Percentiles rank a stretch among this genome's conserved stretches.
Conservation (phyloP, 1,139 yeast species). For the Saccharomycopsis phalli region DNA sequence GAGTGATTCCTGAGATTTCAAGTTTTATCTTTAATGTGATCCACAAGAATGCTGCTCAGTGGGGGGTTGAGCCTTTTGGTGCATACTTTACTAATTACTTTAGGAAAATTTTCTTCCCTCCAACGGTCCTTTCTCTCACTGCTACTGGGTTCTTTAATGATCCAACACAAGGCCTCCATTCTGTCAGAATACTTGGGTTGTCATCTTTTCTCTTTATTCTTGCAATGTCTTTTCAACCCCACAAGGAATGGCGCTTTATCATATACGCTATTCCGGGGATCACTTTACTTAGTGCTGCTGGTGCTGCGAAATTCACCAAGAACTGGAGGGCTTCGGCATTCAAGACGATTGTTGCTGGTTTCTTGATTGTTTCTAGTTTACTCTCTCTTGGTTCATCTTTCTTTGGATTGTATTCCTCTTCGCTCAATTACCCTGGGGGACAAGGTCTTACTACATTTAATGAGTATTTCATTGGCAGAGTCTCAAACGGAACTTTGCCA, state of each 20-base stretch:
- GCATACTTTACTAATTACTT: conserved; percentile 59
- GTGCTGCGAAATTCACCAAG: conserved; percentile 39
- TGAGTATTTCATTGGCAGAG: conserved; percentile 29
- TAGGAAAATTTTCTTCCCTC: conserved; percentile 49
- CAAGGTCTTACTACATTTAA: conserved; percentile 54
- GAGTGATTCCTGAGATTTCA: conserved; percentile 58
- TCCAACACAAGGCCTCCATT: conserved; percentile 26
- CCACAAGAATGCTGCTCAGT: conserved; percentile 58
- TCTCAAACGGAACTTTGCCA: conserved; percentile 21
- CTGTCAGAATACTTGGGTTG: conserved; percentile 33
- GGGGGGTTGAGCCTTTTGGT: conserved; percentile 78
- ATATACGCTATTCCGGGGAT: conserved; percentile 66
- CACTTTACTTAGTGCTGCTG: conserved; percentile 56
- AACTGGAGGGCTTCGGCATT: conserved; percentile 25
- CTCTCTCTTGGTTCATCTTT: conserved; percentile 36
- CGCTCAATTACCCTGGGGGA: conserved; percentile 87
- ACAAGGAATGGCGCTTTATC: conserved; percentile 92
- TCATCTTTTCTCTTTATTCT: conserved; percentile 47
- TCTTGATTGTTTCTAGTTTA: conserved; percentile 27
- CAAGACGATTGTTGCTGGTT: conserved; percentile 2
- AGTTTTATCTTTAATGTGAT: conserved; percentile 69
- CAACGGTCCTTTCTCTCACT: conserved; percentile 43
- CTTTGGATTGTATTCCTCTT: conserved; percentile 52
- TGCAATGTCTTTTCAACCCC: conserved; percentile 74
- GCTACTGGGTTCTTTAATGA: conserved; percentile 36